Conservation (phyloP, 176 grass and related monocot genomes). For the Alloteropsis semialata region DNA sequence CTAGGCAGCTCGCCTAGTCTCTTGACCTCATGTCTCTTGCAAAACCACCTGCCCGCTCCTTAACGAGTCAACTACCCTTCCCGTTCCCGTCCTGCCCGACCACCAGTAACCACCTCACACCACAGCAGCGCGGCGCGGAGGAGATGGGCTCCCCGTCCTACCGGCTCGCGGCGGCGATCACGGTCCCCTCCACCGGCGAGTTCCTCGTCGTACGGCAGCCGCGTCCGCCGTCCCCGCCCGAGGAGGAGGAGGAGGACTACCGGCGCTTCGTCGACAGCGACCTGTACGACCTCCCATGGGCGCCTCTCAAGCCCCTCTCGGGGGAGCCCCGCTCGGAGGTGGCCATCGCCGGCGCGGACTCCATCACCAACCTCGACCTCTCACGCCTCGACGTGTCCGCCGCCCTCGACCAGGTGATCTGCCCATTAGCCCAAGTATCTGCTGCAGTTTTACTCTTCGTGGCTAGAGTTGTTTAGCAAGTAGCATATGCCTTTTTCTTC, state of each 20-base stretch:
- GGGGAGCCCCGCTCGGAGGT: constrained; percentile 30
- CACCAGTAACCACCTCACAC: neutral
- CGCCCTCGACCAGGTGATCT: constrained; percentile 62
- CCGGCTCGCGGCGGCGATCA: constrained; percentile 62
- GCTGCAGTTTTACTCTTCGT: neutral
- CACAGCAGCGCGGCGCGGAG: neutral
- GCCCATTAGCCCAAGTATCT: neutral
- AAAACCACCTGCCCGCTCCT: neutral
- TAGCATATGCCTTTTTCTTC: neutral
- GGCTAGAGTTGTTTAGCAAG: neutral
- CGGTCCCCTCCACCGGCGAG: constrained; percentile 40
- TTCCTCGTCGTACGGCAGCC: constrained; percentile 60
- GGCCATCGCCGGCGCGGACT: constrained; percentile 31
- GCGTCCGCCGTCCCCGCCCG: constrained; percentile 40
- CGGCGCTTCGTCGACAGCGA: constrained; percentile 61
- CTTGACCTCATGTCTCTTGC: too few species aligned
- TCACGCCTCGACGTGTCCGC: constrained; percentile 53
- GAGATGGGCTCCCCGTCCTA: constrained; percentile 46
- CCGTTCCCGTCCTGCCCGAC: too few species aligned
- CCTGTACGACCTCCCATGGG: constrained; percentile 87
- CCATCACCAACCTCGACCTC: constrained; percentile 50
- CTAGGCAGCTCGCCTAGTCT: neutral
- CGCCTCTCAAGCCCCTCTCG: constrained; percentile 35
- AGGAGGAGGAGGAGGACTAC: constrained; percentile 75
- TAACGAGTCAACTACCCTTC: neutral